phyloP scores from a whole-genome alignment of 805 yeast species.

The Hanseniaspora clermontiae region DNA sequence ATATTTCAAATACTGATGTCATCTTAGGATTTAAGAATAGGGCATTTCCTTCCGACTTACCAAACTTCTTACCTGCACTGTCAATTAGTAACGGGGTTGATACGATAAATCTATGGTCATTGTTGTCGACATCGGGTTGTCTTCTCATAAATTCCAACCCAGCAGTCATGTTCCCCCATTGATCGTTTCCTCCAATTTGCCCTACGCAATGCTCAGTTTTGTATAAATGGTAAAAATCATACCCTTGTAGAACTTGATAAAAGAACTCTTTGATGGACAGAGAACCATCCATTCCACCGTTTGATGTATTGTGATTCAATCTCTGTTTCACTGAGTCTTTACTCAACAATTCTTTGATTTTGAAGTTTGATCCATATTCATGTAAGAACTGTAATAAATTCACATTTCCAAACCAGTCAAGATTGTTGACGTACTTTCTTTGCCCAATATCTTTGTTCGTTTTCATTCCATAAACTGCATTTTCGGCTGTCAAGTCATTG shows the following conservation, averaged over 20 bases:
- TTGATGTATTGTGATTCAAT: slow-evolving; percentile 32
- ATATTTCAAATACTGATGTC: slow-evolving; percentile 70
- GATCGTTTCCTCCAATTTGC: slow-evolving; percentile 94
- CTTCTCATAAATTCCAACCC: slow-evolving; percentile 79
- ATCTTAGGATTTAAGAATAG: slow-evolving; percentile 65
- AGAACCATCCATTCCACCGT: neutral
- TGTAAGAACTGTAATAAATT: slow-evolving; percentile 67
- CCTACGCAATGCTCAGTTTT: slow-evolving; percentile 44
- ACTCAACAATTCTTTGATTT: slow-evolving; percentile 77
- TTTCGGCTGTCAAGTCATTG: slow-evolving; percentile 29
- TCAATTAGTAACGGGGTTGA: slow-evolving; percentile 87
- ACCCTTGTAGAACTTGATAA: slow-evolving; percentile 86
- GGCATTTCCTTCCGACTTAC: slow-evolving; percentile 95
- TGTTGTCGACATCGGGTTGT: slow-evolving; percentile 25
- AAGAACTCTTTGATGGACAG: slow-evolving; percentile 89
- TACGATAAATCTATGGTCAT: slow-evolving; percentile 42
- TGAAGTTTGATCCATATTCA: slow-evolving; percentile 59
- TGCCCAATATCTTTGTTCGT: slow-evolving; percentile 25
- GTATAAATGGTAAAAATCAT: slow-evolving; percentile 76
- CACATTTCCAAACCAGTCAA: slow-evolving; percentile 75
- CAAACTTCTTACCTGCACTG: slow-evolving; percentile 82
- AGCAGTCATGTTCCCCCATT: slow-evolving; percentile 96
- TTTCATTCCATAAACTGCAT: slow-evolving; percentile 3
- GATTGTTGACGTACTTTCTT: slow-evolving; percentile 46
- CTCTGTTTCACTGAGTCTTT: slow-evolving; percentile 78